Conservation (phyloP, 306 rosid species). For the Lablab purpureus region DNA sequence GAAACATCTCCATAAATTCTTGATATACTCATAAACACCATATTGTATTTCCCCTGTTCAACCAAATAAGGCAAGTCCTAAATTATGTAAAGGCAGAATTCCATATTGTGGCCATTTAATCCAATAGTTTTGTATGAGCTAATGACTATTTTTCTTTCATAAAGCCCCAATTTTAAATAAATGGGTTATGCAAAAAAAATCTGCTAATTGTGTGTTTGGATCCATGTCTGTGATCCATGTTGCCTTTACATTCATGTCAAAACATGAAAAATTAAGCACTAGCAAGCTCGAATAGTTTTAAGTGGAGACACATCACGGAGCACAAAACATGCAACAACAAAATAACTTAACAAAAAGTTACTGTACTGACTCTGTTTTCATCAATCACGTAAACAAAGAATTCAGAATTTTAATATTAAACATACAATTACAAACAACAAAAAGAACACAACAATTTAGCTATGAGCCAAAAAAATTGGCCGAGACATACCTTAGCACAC, state of each 20-base stretch:
- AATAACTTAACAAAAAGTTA: slow-evolving; percentile 17
- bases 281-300: neutral
- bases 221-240: neutral
- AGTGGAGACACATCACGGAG: neutral
- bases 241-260: neutral
- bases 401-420: slow-evolving; percentile 18
- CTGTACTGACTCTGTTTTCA: neutral
- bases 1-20: neutral
- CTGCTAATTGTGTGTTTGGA: neutral
- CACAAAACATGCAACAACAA: neutral
- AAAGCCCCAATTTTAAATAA: slow-evolving; percentile 12
- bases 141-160: neutral
- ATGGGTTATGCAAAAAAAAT: slow-evolving; percentile 20
- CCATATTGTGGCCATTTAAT: neutral
- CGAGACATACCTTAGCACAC: slow-evolving; percentile 82
- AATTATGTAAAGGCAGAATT: slow-evolving; percentile 15
- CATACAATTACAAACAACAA: neutral
- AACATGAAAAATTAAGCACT: neutral
- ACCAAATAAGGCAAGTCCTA: slow-evolving; percentile 19
- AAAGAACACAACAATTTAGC: slow-evolving; percentile 22
- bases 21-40: neutral
- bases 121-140: neutral
- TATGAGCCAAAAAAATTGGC: slow-evolving; percentile 14
- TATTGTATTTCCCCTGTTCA: neutral
- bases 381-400: slow-evolving; percentile 5